These are phyloP conservation scores for Eucommia ulmoides DNA, from an alignment of 257 asterid genomes.

Conservation along the genomic window DNA sequence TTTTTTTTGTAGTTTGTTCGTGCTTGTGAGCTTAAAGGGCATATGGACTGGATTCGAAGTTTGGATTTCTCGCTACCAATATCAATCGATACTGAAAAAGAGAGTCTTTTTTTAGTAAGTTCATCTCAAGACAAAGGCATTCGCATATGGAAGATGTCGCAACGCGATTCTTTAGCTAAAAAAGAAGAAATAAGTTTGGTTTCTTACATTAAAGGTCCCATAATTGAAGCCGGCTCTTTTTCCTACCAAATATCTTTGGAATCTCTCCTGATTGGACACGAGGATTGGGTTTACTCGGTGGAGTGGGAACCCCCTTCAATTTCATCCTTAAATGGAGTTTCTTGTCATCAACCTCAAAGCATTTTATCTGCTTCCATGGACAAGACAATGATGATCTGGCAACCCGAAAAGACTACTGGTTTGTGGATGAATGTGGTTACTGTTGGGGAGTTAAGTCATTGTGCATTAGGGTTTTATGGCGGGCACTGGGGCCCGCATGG, in stretches of 20 bases:
- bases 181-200: slow-evolving; percentile 53
- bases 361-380: slow-evolving; percentile 95
- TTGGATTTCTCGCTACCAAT: slow-evolving; percentile 83
- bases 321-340: slow-evolving; percentile 31
- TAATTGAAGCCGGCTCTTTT: slow-evolving; percentile 45
- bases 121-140: slow-evolving; percentile 98
- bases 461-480: slow-evolving; percentile 93
- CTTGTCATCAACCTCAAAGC: slow-evolving; percentile 72
- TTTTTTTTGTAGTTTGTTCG: slow-evolving; percentile 42
- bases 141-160: slow-evolving; percentile 81
- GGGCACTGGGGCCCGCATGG: slow-evolving; percentile 90
- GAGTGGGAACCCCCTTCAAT: slow-evolving; percentile 82
- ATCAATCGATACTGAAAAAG: slow-evolving; percentile 31
- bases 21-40: slow-evolving; percentile 89
- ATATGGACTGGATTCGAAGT: slow-evolving; percentile 91
- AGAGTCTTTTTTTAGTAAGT: slow-evolving; percentile 60
- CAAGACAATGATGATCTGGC: slow-evolving; percentile 98
- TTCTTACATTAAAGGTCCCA: slow-evolving; percentile 86
- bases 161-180: slow-evolving; percentile 23
- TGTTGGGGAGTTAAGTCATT: slow-evolving; percentile 91
- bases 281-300: slow-evolving; percentile 97
- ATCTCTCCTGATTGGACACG: slow-evolving; percentile 92
- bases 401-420: slow-evolving; percentile 90
- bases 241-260: slow-evolving; percentile 79
- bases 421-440: slow-evolving; percentile 96